Evolutionary conservation across 345 rosid species (phyloP), one percentile per base, ranked within the genome.

Genomic region (Iberis pinnata): DNA sequence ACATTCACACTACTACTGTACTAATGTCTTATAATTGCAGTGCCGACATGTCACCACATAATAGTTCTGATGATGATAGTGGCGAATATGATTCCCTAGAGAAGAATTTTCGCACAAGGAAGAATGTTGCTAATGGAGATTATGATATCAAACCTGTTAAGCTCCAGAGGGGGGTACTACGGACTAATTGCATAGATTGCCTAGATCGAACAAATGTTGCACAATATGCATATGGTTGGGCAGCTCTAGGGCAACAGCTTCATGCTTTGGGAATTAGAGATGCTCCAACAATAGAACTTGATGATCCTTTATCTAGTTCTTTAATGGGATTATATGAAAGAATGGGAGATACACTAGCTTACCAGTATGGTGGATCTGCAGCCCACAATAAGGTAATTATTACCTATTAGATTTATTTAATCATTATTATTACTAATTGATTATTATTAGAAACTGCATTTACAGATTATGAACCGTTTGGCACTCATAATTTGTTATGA

Each of bases 141-240:
- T 71, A 64, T 64, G 68, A 64, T 73, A 39, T 49, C 59, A 80
- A 80, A 75, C 70, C 68, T 65, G 70, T 72, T 26, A 77, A 27
- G 71, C 77, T 88, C 69, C 99, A 93, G 63, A 81, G 31, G 22
- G 99, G 99, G 29, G 99, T 93, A 39, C 78, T 93, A 38, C 75
- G 99, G 72, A 93, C 99, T 65, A 93, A 88, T 70, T 93, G 99
- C 69, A 93, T 93, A 60, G 99, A 93, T 61, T 93, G 97, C 78
- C 81, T 93, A 45, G 99, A 93, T 63, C 93, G 99, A 18, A 93
- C 99, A 71, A 93, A 93, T 79, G 99, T 86, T 69, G 99, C 99
- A 20, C 97, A 93, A 36, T 93, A 80, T 73, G 94, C 97, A 35
- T 93, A 82, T 67, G 95, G 99, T 32, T 76, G 90, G 85, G 93